Percentiles rank a stretch among this genome's conserved stretches.
phyloP scores from a whole-genome alignment of 2,329 filamentous ascomycete species.

The Paraconiothyrium brasiliense region DNA sequence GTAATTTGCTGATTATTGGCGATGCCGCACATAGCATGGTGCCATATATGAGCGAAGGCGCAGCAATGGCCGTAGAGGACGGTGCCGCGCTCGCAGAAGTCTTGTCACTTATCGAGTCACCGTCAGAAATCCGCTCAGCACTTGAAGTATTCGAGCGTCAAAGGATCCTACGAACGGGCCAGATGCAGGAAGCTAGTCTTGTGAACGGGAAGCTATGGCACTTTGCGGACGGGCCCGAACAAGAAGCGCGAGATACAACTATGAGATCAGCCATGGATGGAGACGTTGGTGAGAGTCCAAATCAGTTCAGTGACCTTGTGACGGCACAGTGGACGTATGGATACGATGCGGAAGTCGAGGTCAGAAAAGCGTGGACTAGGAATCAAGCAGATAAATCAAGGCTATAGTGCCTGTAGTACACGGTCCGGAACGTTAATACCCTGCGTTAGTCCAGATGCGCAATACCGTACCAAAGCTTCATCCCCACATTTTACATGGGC shows the following conservation, averaged over 20 bases:
- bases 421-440: not conserved
- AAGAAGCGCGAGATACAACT: conserved; percentile 23
- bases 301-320: conserved; percentile 60
- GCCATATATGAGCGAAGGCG: conserved; percentile 51
- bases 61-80: conserved; percentile 72
- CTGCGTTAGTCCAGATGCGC: too few species aligned
- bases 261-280: conserved; percentile 49
- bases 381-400: not conserved
- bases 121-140: conserved; percentile 39
- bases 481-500: too few species aligned
- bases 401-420: not conserved
- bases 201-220: conserved; percentile 60
- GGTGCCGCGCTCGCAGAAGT: conserved; percentile 66
- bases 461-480: too few species aligned
- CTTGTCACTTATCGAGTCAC: conserved; percentile 37
- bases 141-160: conserved; percentile 53
- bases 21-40: conserved; percentile 36
- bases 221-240: conserved; percentile 27
- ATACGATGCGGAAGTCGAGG: conserved; percentile 53
- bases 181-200: conserved; percentile 24
- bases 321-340: conserved; percentile 60
- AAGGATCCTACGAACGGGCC: conserved; percentile 22
- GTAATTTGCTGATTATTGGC: conserved; percentile 29
- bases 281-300: conserved; percentile 48
- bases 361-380: conserved; percentile 36